Evolutionary conservation across 371 early-diverging fungal genomes (phyloP).

Genomic region (Mortierella sp.): DNA sequence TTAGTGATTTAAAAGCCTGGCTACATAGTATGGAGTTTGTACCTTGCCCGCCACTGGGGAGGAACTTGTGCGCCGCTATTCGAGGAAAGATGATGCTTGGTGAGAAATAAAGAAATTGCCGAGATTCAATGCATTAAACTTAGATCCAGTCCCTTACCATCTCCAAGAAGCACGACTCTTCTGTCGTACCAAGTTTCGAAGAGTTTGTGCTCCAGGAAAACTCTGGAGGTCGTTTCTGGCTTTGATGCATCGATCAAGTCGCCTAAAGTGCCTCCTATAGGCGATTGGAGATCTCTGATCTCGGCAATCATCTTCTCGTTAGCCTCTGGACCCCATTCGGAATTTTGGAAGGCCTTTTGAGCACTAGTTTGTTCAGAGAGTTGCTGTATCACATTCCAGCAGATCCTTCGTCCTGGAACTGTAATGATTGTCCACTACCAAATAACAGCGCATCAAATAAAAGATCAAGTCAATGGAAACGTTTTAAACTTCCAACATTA

Average conservation of each 20-base stretch:
- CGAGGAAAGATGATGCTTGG: no score
- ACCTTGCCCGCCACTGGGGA: background rate
- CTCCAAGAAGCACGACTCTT: background rate
- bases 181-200: background rate
- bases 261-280: background rate
- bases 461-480: no score
- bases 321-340: background rate
- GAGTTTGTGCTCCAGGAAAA: background rate
- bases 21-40: background rate
- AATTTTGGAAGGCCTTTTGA: background rate
- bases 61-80: background rate
- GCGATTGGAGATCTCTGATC: background rate
- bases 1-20: background rate
- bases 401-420: no score
- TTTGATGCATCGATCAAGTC: background rate
- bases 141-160: background rate
- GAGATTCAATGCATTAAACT: background rate
- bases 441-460: background rate
- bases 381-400: background rate
- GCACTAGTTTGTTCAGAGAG: background rate
- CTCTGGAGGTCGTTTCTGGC: background rate
- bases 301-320: background rate
- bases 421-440: no score
- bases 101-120: background rate
- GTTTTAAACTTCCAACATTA: no score